Evolutionary conservation across 305 asterid species (phyloP), one percentile per base, ranked within the genome.

Genomic region (Withania somnifera): DNA sequence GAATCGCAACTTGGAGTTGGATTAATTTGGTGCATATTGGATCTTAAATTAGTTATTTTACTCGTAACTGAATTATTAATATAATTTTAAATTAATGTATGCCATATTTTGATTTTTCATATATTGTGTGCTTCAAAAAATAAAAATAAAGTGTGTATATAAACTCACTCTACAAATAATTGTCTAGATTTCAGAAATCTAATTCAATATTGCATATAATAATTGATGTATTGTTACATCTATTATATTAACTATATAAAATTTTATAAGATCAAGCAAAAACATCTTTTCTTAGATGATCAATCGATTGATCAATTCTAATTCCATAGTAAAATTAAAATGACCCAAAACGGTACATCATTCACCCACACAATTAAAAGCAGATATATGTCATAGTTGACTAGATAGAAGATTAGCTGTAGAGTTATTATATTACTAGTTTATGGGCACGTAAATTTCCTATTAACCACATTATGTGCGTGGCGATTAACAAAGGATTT

Each of bases 341-440:
- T 53, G 78, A 69, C 79, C 58, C 58, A 38, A 22, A 71, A 71
- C 24, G 24, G 45, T 50, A 26, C 60, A 75, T 75, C 79, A 24
- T 75, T 28, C 45, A 75, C 42, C 80, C 17, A 50, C 61, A 26
- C 80, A 50, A n/a, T 50, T 75, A 75, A 75, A 75, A 50, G 80
- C 80, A 50, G 61, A 75, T 50, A 75, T 50, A 51, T 45, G 61
- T 75, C 80, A 75, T 9, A 50, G 57, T 75, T 75, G 82, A 52
- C 82, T 73, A 54, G 81, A 81, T 81, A 80, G 80, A 80, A 80
- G 11, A 85, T 82, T 85, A 66, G 81, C 83, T 73, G 57, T 50
- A n/a, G 71, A 79, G 83, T 79, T 81, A 63, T 73, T 58, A 30
- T 77, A 82, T 64, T 78, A n/a, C n/a, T n/a, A n/a, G n/a, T n/a